Evolutionary conservation across 345 rosid genomes (phyloP).

Genomic region (Gossypium turneri): DNA sequence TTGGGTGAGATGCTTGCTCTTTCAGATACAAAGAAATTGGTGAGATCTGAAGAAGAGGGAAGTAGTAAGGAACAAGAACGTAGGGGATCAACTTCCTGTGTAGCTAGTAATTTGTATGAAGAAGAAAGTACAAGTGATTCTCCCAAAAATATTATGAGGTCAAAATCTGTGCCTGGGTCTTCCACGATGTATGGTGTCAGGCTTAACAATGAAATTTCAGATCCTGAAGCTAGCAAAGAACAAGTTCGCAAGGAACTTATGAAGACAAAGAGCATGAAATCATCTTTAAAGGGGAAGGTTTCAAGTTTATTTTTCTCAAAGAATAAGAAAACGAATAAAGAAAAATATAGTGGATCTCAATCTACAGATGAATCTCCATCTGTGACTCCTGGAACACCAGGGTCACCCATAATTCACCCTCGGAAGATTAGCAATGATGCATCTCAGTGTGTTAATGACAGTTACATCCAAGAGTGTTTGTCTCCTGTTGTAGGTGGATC

Average conservation of each 20-base stretch:
- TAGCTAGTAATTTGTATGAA: slow-evolving; percentile 35
- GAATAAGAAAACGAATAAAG: slow-evolving; percentile 62
- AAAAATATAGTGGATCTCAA: slow-evolving; percentile 37
- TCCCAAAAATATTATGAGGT: slow-evolving; percentile 56
- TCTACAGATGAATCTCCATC: slow-evolving; percentile 33
- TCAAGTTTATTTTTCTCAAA: slow-evolving; percentile 76
- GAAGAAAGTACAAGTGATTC: slow-evolving; percentile 41
- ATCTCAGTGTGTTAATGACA: slow-evolving; percentile 25
- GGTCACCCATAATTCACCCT: slow-evolving; percentile 30
- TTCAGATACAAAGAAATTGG: slow-evolving; percentile 46
- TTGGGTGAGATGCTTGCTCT: slow-evolving; percentile 97
- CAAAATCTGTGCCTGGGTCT: slow-evolving; percentile 77
- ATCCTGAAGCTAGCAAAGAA: slow-evolving; percentile 34
- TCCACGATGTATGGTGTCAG: slow-evolving; percentile 38
- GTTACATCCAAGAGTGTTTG: slow-evolving; percentile 35
- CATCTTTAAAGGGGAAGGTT: slow-evolving; percentile 71
- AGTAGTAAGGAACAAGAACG: slow-evolving; percentile 39
- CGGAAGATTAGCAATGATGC: slow-evolving; percentile 28
- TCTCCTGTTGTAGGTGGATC: slow-evolving; percentile 35
- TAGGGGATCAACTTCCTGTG: slow-evolving; percentile 51
- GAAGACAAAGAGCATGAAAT: slow-evolving; percentile 51
- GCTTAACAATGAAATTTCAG: slow-evolving; percentile 45
- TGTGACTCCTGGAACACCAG: slow-evolving; percentile 29
- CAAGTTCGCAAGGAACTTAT: slow-evolving; percentile 44
- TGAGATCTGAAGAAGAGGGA: slow-evolving; percentile 36